Base-by-base conservation (phyloP, 495 filamentous ascomycete species). In the Cladorrhinum samala region DNA sequence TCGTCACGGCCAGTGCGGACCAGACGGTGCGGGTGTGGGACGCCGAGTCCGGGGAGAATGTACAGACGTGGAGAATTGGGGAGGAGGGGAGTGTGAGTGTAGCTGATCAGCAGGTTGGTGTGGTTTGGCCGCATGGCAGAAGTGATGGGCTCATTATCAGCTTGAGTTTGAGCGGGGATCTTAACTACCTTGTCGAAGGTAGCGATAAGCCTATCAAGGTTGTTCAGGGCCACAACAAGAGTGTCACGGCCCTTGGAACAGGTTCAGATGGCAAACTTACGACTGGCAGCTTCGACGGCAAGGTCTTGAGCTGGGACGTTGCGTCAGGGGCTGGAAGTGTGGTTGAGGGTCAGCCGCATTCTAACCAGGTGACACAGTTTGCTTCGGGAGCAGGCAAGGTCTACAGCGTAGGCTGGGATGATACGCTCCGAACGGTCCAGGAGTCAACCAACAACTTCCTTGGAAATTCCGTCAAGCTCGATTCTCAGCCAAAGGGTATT, bases 321-420 rank as follows among this genome's bases (percentile, higher is more conserved):
- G 52, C 73, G 6, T 77, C 82, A 2, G 93, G 94, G 1, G 62
- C 70, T 18, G 88, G 83, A 17, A 75, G 77, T 41, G 75, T 76
- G 23, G 75, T 94, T 44, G 87, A 91, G 39, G 93, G 93, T 17
- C 82, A 88, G 20, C 67, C 75, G 13, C 93, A 96, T 67, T 82
- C 82, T 5, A 89, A 89, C 62, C 92, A 89, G 63, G 82, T 97
- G 50, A 80, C 87, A 8, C 87, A 86, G 20, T 83, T 98, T 47
- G 69, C 86, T 2, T 70, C 84, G 0, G 70, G 74, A 49, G 59
- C 67, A 4, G 77, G 82, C 24, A 74, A 82, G 53, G 80, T 89
- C 24, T 90, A 88, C 71, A 93, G 87, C 69, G 86, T 91, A 14
- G 91, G 83, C 60, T 97, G 93, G 93, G 93, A 98, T 68, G 93